Evolutionary conservation across 495 filamentous ascomycete genomes (phyloP), one percentile per base, ranked within the genome.

Genomic region (Penicillium simplicissimum): DNA sequence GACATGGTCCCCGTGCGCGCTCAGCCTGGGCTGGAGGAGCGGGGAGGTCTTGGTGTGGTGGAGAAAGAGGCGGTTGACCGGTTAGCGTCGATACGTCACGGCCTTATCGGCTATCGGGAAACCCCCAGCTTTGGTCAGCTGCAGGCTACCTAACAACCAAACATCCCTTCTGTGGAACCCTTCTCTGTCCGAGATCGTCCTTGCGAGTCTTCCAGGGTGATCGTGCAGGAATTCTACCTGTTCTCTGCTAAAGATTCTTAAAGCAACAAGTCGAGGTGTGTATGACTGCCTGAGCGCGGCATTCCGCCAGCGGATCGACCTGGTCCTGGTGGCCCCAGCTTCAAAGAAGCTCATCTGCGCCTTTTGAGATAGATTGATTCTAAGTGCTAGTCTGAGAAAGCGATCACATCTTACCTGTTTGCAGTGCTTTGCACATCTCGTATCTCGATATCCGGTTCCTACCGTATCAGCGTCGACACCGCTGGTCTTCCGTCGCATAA

Each of bases 1-100:
- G 86, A 80, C 86, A 88, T 72, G 51, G 34, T 67, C 58, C 34
- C 52, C 33, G 28, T 55, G 23, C 45, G 48, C 47, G 51, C 40
- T 33, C 33, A 51, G 54, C 51, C 36, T 60, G 42, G 54, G 45
- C 36, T 60, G 42, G 54, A 59, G 53, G 34, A 63, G 69, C 67
- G 67, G 61, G 63, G 64, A 66, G 60, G 55, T 65, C 54, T 43
- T 54, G 49, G 55, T 57, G 65, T 67, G 63, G 64, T 66, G 62
- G 65, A 67, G 61, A 43, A 43, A 53, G 55, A 55, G 52, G 28
- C 17, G 38, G 49, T 59, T 8, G 55, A 62, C 49, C 59, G 59
- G 64, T 62, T 64, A 56, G 55, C 57, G 59, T 33, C 59, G 64
- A 70, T 70, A 71, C 67, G 67, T 70, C 64, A 67, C 63, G 62